These are phyloP conservation scores for Lachnellula arida DNA, from an alignment of 2,329 filamentous ascomycete species.

Conservation along the genomic window DNA sequence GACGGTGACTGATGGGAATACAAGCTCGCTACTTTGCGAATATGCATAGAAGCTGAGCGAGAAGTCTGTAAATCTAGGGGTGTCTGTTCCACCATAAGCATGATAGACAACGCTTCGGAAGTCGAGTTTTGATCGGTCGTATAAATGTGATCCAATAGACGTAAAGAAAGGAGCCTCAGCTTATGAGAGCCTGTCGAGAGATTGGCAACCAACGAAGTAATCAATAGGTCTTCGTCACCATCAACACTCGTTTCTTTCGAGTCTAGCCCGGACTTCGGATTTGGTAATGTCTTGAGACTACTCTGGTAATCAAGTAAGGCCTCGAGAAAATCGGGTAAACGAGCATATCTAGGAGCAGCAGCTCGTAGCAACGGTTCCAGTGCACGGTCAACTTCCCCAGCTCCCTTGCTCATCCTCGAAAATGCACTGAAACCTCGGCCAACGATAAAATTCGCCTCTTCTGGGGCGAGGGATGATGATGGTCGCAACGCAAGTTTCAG, in stretches of 20 bases:
- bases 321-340: conserved; percentile 61
- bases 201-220: conserved; percentile 64
- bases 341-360: conserved; percentile 61
- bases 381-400: conserved; percentile 52
- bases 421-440: conserved; percentile 73
- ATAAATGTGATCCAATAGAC: conserved; percentile 62
- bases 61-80: conserved; percentile 72
- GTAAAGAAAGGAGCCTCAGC: conserved; percentile 67
- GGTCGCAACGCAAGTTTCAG: conserved; percentile 60
- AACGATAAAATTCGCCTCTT: conserved; percentile 67
- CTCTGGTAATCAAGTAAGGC: conserved; percentile 54
- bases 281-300: conserved; percentile 21
- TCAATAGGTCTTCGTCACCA: conserved; percentile 55
- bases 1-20: conserved; percentile 55
- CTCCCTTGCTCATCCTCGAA: conserved; percentile 57
- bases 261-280: conserved; percentile 5
- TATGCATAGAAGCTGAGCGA: conserved; percentile 75
- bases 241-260: conserved; percentile 34
- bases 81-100: conserved; percentile 76
- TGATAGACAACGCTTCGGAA: conserved; percentile 52
- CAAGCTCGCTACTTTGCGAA: conserved; percentile 62
- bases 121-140: conserved; percentile 43
- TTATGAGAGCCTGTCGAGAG: conserved; percentile 71
- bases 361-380: conserved; percentile 63
- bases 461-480: conserved; percentile 52